Percentiles rank a stretch among this genome's conserved stretches.
Evolutionary conservation across 345 rosid genomes (phyloP).

Genomic region (Arabis alpina): DNA sequence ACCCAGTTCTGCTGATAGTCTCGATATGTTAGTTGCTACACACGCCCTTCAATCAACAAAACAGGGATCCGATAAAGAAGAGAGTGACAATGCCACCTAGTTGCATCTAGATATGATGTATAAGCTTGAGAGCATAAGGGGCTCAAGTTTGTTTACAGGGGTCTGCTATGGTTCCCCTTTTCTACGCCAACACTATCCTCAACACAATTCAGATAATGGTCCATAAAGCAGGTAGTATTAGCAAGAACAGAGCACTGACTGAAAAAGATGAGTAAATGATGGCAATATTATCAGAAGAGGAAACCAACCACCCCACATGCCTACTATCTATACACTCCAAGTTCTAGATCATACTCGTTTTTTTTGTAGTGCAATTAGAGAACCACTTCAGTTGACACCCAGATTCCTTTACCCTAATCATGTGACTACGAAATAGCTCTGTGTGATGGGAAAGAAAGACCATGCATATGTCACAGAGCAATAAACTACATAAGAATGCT

Average conservation of each 20-base stretch:
- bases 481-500: constrained; percentile 15
- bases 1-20: constrained; percentile 13
- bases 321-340: constrained; percentile 7
- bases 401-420: constrained; percentile 10
- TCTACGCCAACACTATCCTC: constrained; percentile 15
- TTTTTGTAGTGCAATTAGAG: constrained; percentile 14
- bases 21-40: neutral
- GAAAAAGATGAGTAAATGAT: neutral
- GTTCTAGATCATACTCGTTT: constrained; percentile 15
- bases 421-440: constrained; percentile 11
- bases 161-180: constrained; percentile 9
- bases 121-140: constrained; percentile 8
- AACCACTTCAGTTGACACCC: neutral
- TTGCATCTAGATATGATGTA: constrained; percentile 15
- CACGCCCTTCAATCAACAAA: constrained; percentile 19
- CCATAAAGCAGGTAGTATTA: neutral
- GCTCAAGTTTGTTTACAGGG: constrained; percentile 7
- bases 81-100: constrained; percentile 14
- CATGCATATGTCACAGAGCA: constrained; percentile 15
- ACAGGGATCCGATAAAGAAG: constrained; percentile 17
- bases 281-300: constrained; percentile 3
- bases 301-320: constrained; percentile 9
- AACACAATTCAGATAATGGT: constrained; percentile 21
- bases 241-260: constrained; percentile 21
- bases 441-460: constrained; percentile 3